Percentiles rank a stretch among this genome's conserved stretches.
Evolutionary conservation across 495 filamentous ascomycete genomes (phyloP).

Genomic region (Chaetomidium leptoderma): DNA sequence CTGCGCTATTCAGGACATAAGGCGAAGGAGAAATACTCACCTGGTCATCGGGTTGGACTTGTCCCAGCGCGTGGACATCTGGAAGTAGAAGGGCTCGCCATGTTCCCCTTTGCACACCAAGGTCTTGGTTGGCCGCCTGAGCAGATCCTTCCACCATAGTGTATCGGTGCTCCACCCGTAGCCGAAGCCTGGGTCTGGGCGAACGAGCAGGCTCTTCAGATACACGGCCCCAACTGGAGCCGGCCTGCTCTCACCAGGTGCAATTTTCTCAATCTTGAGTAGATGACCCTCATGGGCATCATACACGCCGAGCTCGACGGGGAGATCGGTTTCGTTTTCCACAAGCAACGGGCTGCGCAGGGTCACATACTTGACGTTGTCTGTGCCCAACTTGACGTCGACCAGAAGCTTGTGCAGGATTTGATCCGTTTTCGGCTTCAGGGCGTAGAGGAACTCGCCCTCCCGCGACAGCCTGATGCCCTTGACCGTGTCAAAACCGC

Average conservation of each 20-base stretch:
- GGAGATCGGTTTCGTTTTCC: constrained; percentile 97
- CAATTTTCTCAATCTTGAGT: constrained; percentile 95
- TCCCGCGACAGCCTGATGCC: constrained; percentile 89
- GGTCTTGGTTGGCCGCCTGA: constrained; percentile 76
- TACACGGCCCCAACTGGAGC: constrained; percentile 90
- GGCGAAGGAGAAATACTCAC: constrained; percentile 31
- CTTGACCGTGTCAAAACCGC: constrained; percentile 84
- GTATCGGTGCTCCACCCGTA: constrained; percentile 89
- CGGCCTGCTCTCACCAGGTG: constrained; percentile 85
- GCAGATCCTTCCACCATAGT: constrained; percentile 86
- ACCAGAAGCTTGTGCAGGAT: constrained; percentile 86
- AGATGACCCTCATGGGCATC: constrained; percentile 84
- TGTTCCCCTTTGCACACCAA: constrained; percentile 82
- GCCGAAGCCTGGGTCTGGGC: constrained; percentile 94
- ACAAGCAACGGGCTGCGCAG: constrained; percentile 91
- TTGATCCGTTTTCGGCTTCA: constrained; percentile 73
- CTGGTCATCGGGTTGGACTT: constrained; percentile 73
- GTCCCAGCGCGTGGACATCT: constrained; percentile 80
- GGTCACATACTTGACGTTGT: constrained; percentile 97
- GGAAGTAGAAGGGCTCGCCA: constrained; percentile 90
- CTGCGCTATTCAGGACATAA: constrained; percentile 24
- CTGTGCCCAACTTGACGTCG: constrained; percentile 80
- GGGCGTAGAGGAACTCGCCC: constrained; percentile 81
- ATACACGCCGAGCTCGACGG: constrained; percentile 89
- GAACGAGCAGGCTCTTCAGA: constrained; percentile 81